These are phyloP conservation scores for Populus tomentosa DNA, from an alignment of 441 rosid genomes.

Conservation along the genomic window DNA sequence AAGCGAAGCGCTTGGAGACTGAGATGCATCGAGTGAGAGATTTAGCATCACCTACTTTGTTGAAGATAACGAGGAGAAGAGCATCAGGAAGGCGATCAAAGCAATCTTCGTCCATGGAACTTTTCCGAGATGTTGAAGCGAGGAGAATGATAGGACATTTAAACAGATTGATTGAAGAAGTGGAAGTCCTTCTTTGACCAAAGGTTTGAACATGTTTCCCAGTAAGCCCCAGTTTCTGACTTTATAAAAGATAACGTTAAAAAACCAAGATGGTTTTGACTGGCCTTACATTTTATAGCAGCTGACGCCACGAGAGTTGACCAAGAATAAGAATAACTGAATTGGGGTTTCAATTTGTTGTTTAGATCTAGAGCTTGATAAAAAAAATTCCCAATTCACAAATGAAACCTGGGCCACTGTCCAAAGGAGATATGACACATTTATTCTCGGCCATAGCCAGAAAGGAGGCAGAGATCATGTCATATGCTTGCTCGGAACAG, in stretches of 20 bases:
- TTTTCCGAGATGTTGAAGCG: background rate
- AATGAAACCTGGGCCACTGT: background rate
- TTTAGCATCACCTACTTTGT: conserved; percentile 28
- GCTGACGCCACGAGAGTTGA: background rate
- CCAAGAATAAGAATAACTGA: background rate
- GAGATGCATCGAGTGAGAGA: conserved; percentile 28
- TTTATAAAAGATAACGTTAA: background rate
- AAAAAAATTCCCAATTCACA: background rate
- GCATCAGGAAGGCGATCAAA: conserved; percentile 40
- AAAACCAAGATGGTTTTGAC: background rate
- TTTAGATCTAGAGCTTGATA: background rate
- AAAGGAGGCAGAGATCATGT: too few species aligned
- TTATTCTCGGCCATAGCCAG: background rate
- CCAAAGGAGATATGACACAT: background rate
- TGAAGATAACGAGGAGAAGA: conserved; percentile 36
- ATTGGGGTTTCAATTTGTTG: background rate
- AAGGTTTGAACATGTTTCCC: background rate
- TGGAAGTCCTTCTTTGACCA: background rate
- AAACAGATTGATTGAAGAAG: background rate
- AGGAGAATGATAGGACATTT: background rate
- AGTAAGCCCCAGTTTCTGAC: background rate
- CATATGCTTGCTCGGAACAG: too few species aligned
- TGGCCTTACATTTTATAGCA: background rate
- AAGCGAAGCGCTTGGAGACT: conserved; percentile 35
- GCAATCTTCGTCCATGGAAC: background rate